Base-by-base conservation (phyloP, 1,139 yeast genomes). In the Tardiomyces blankii region DNA sequence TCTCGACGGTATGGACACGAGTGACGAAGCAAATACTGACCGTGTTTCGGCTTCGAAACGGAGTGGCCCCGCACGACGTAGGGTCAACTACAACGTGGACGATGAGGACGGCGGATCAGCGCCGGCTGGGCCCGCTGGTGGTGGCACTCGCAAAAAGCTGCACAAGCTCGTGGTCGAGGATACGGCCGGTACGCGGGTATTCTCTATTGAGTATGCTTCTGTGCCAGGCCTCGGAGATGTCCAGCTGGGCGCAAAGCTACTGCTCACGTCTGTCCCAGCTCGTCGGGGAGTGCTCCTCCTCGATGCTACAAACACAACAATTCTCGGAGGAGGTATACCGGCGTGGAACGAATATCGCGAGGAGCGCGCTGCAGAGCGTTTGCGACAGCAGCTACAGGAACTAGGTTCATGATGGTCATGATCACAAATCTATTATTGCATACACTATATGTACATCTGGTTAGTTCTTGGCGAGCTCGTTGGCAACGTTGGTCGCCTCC, bases 401-500 rank as follows among this genome's bases (percentile, higher is more conserved):
- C 18, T 35, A 5, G 35, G 11, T 8, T 8, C 30, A 27, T 9
- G 11, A 27, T 9, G 30, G 30, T 27, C 11, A 27, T 12, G 30
- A 27, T 8, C 30, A 27, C 8, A 27, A 27, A 27, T 27, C 30
- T 8, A 27, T 9, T 27, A 27, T 27, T 9, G 12, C 12, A 12
- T 27, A 27, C 30, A 27, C 3, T 18, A 35, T 11, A 28, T 13
- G 14, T 28, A 28, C n/a, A 28, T 28, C 3, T 16, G 19, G 13
- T 4, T n/a, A 35, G n/a, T 35, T 14, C 39, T 35, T 35, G 28
- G 94, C 88, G 54, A 88, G 72, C 16, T 79, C 76, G 39, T 87
- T 76, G 30, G 96, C 93, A 48, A 89, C 83, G 49, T 74, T 74
- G 18, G 96, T 86, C 38, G 96, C 91, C 61, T 88, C 95, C 62